Conservation (phyloP, 352 stramenopile species). For the Blastocystis sp. region DNA sequence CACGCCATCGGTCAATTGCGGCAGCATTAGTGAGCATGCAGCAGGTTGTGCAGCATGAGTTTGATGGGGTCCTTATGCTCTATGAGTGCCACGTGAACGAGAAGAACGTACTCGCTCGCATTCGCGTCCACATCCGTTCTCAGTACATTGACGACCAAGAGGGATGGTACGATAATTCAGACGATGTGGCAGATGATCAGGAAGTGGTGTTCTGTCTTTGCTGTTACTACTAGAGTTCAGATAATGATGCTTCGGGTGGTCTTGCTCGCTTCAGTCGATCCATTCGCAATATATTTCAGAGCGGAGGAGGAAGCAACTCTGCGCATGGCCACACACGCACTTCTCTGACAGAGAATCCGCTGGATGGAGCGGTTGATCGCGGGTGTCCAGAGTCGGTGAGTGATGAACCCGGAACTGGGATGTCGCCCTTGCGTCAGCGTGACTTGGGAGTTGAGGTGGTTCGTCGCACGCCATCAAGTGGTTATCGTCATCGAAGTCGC, state of each 20-base stretch:
- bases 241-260: not conserved
- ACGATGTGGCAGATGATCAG: not conserved
- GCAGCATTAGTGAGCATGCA: slow-evolving; percentile 59
- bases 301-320: not conserved
- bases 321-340: not conserved
- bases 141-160: slow-evolving; percentile 53
- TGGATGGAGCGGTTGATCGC: not conserved
- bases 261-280: slow-evolving; percentile 10
- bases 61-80: slow-evolving; percentile 27
- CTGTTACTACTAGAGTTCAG: not conserved
- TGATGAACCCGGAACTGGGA: not conserved
- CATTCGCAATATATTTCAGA: slow-evolving; percentile 37
- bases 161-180: not conserved
- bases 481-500: not conserved
- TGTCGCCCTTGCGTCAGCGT: not conserved
- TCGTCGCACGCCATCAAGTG: not conserved
- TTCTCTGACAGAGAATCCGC: not conserved
- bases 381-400: not conserved
- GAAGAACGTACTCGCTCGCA: slow-evolving; percentile 28
- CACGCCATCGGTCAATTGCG: slow-evolving; percentile 44
- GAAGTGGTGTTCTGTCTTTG: not conserved
- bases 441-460: not conserved
- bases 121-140: slow-evolving; percentile 37
- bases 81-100: slow-evolving; percentile 53
- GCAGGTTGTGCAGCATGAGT: slow-evolving; percentile 55